phyloP scores from a whole-genome alignment of 2,329 filamentous ascomycete genomes.

The Hypocreales sp. region DNA sequence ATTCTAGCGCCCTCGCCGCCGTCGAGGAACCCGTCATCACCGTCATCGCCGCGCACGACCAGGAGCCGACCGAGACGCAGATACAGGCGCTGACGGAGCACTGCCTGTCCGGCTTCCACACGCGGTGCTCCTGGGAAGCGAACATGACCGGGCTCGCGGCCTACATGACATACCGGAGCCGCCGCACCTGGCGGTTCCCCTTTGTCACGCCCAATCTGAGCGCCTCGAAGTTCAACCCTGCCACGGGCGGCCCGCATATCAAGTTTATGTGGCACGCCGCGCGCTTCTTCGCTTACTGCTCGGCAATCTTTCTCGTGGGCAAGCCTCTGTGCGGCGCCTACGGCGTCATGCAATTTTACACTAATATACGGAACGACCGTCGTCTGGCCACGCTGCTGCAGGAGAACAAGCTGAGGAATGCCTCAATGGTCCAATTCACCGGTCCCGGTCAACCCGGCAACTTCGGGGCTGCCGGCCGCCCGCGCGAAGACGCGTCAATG shows the following conservation, averaged over 20 bases:
- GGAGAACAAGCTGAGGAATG: no score
- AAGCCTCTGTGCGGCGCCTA: no score
- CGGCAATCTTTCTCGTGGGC: no score
- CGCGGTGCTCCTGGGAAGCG: conserved; percentile 14
- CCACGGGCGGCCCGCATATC: conserved; percentile 13
- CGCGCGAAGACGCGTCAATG: no score
- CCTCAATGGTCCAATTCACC: no score
- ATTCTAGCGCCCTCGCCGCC: conserved; percentile 12
- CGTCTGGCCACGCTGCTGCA: no score
- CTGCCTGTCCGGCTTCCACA: conserved; percentile 14
- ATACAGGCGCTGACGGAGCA: conserved; percentile 19
- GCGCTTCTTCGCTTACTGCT: conserved; percentile 19
- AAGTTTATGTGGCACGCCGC: conserved; percentile 18
- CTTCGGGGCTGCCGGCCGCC: no score
- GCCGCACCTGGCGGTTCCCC: conserved; percentile 22
- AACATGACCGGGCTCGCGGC: conserved; percentile 10
- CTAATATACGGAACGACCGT: no score
- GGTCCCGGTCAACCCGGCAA: no score
- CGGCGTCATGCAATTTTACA: no score
- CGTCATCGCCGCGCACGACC: conserved; percentile 13
- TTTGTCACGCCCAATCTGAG: conserved; percentile 19
- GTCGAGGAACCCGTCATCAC: conserved; percentile 12
- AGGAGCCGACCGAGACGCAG: conserved; percentile 19
- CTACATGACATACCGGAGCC: conserved; percentile 11
- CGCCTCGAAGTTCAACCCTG: conserved; percentile 13